phyloP scores from a whole-genome alignment of 164 flowering plant genomes.

The Liriodendron chinense region DNA sequence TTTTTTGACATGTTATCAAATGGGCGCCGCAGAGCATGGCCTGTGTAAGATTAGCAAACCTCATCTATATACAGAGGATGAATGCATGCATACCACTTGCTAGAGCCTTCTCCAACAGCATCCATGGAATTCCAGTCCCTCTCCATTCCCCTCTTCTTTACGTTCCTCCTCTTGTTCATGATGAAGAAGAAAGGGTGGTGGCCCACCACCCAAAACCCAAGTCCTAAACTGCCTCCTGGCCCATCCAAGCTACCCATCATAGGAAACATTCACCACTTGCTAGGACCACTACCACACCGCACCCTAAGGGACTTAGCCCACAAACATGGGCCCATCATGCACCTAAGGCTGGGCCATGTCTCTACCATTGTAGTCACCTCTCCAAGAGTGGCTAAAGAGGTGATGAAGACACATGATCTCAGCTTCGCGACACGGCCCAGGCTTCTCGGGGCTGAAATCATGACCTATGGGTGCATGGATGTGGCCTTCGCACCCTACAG shows the following conservation, averaged over 20 bases:
- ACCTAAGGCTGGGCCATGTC: slow-evolving; percentile 1
- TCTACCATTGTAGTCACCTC: slow-evolving; percentile 21
- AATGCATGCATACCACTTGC: too few species aligned
- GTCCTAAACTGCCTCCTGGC: slow-evolving; percentile 14
- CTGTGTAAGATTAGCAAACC: too few species aligned
- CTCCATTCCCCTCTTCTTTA: neutral
- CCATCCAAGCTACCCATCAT: slow-evolving; percentile 13
- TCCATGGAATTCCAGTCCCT: neutral
- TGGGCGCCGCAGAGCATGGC: too few species aligned
- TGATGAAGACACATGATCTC: slow-evolving; percentile 24
- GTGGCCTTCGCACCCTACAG: slow-evolving; percentile 34
- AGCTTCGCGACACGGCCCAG: slow-evolving; percentile 14
- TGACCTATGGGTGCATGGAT: slow-evolving; percentile 12
- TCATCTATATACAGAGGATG: too few species aligned
- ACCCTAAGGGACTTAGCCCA: slow-evolving; percentile 4
- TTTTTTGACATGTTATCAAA: too few species aligned
- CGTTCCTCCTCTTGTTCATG: neutral
- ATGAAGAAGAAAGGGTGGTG: neutral
- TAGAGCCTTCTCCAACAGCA: neutral
- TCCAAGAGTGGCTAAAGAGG: slow-evolving; percentile 17
- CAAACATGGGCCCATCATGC: slow-evolving; percentile 8
- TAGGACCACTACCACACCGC: neutral
- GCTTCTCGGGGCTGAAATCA: slow-evolving; percentile 6
- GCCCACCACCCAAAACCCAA: neutral
- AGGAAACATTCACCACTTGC: slow-evolving; percentile 8